Percentiles rank a stretch among this genome's conserved stretches.
These are phyloP conservation scores for Eucalyptus pumila DNA, from an alignment of 345 rosid genomes.

Conservation along the genomic window DNA sequence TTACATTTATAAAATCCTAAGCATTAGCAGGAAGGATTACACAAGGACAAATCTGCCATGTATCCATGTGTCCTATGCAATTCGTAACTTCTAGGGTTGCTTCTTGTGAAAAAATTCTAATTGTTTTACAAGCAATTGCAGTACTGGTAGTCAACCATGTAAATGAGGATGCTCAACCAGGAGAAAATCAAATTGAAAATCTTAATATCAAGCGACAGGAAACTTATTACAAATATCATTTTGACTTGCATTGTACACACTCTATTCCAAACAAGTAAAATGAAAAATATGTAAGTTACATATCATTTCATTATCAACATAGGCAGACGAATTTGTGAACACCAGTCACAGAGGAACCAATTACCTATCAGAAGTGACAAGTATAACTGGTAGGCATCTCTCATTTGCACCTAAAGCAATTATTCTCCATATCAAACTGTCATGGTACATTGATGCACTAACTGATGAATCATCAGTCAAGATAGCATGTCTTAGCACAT, in stretches of 20 bases:
- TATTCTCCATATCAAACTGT: conserved; percentile 86
- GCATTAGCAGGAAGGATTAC: background rate
- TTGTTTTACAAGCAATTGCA: background rate
- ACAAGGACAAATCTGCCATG: background rate
- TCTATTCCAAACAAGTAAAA: background rate
- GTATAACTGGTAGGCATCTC: conserved; percentile 64
- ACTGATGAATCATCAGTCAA: conserved; percentile 48
- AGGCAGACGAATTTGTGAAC: background rate
- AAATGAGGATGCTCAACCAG: background rate
- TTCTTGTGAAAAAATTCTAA: background rate
- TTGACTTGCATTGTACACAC: background rate
- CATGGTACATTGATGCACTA: conserved; percentile 72
- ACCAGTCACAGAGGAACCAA: background rate
- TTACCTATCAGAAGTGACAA: conserved; percentile 84
- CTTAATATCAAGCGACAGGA: background rate
- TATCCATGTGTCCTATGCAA: background rate
- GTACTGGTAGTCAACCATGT: background rate
- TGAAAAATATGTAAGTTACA: background rate
- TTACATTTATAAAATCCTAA: background rate
- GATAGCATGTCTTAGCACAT: conserved; percentile 64
- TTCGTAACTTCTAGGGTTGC: background rate
- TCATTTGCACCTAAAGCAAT: conserved; percentile 80
- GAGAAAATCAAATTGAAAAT: background rate
- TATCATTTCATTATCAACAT: background rate
- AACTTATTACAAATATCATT: background rate